Conservation (phyloP, 1,284 basidiomycete genomes). For the Vanrija pseudolonga region DNA sequence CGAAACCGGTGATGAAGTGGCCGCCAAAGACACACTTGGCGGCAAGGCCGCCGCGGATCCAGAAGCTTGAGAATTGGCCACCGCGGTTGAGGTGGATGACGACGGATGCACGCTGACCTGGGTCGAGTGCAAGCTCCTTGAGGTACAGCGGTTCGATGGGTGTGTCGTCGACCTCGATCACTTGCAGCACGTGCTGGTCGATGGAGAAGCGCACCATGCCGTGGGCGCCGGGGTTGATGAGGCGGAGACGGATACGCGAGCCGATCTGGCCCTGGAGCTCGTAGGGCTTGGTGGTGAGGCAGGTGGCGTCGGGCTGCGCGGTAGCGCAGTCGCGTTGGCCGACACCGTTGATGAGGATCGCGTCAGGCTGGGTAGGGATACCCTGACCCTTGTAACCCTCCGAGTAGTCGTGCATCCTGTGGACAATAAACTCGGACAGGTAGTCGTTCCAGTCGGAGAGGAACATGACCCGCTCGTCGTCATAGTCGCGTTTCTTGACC, state of each 20-base stretch:
- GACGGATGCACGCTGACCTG: slow-evolving; percentile 40
- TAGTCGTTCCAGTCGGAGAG: slow-evolving; percentile 30
- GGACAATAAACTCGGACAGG: slow-evolving; percentile 20
- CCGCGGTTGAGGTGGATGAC: slow-evolving; percentile 36
- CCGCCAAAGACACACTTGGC: slow-evolving; percentile 1
- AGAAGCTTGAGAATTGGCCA: slow-evolving; percentile 29
- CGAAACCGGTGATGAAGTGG: background rate
- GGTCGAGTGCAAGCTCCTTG: slow-evolving; percentile 23
- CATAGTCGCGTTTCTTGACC: slow-evolving; percentile 22
- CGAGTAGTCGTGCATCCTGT: background rate
- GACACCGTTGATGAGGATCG: slow-evolving; percentile 30
- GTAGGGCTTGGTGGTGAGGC: background rate
- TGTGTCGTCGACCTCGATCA: slow-evolving; percentile 34
- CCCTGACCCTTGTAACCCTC: slow-evolving; percentile 1
- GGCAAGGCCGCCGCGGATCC: slow-evolving; percentile 32
- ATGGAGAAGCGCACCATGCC: slow-evolving; percentile 25
- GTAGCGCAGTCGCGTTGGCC: slow-evolving; percentile 5
- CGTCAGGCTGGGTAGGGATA: slow-evolving; percentile 15
- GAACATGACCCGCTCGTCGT: slow-evolving; percentile 28
- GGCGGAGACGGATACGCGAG: slow-evolving; percentile 13
- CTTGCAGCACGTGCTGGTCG: slow-evolving; percentile 30
- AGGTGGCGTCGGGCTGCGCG: background rate
- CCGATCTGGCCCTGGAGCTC: background rate
- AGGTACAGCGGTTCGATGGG: slow-evolving; percentile 22
- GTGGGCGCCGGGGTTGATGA: slow-evolving; percentile 19